Percentiles rank a stretch among this genome's conserved stretches.
These are phyloP conservation scores for Puccinia hordei DNA, from an alignment of 1,284 basidiomycete genomes.

Conservation along the genomic window DNA sequence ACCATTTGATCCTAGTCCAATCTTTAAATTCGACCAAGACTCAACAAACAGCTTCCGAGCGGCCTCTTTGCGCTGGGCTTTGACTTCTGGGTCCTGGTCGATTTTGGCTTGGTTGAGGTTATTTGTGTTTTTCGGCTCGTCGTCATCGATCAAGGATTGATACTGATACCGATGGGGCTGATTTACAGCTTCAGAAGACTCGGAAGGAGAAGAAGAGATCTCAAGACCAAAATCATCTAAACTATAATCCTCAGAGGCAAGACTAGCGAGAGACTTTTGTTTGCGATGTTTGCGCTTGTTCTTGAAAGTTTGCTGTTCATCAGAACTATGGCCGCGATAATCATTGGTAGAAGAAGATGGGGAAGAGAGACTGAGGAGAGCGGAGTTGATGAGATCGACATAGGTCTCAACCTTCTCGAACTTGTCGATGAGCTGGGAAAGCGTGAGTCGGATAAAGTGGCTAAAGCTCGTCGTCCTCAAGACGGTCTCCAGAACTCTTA, in stretches of 20 bases:
- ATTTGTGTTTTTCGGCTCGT: background rate
- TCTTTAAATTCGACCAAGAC: slow-evolving; percentile 36
- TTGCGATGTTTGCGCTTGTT: background rate
- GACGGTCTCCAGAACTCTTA: slow-evolving; percentile 40
- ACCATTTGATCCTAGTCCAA: slow-evolving; percentile 49
- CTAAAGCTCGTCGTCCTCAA: slow-evolving; percentile 40
- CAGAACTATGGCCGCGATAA: background rate
- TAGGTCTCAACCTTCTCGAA: slow-evolving; percentile 28
- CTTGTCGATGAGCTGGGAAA: slow-evolving; percentile 19
- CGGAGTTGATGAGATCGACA: slow-evolving; percentile 24
- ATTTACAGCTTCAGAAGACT: background rate
- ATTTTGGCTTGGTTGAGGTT: background rate
- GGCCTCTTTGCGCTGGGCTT: background rate
- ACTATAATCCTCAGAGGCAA: slow-evolving; percentile 1
- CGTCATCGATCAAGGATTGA: slow-evolving; percentile 3
- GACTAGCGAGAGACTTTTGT: background rate
- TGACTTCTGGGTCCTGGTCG: background rate
- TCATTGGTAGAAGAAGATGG: slow-evolving; percentile 1
- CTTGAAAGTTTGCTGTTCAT: background rate
- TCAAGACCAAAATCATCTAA: background rate
- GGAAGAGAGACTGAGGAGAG: background rate
- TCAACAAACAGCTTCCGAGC: slow-evolving; percentile 34
- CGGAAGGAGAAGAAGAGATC: background rate
- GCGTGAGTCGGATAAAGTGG: background rate
- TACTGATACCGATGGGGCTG: background rate